Base-by-base conservation (phyloP, 305 asterid genomes). In the Coffea humblotiana region DNA sequence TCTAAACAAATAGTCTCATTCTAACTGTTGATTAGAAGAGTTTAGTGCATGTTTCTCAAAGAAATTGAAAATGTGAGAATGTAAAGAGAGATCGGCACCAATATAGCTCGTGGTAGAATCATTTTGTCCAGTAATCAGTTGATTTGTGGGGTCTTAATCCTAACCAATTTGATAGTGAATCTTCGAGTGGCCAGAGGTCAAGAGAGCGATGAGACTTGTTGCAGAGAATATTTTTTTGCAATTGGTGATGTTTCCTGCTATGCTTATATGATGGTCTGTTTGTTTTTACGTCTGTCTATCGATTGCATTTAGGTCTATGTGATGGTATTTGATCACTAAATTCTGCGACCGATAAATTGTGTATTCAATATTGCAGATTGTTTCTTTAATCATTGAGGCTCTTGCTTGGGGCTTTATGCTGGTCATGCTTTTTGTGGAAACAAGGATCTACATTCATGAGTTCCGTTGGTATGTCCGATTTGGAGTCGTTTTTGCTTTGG, bases 391-490 rank as follows among this genome's bases (percentile, higher is more conserved):
- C 81, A 84, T 94, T 77, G 92, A 94, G 91, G 90, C 94, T 78
- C 88, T 91, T 80, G 81, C 96, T 43, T 96, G 99, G 99, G 86
- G 88, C 88, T 87, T 90, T 51, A 80, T 96, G 86, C 88, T 94
- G 86, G 90, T 90, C 83, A 87, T 94, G 97, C 87, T 82, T 88
- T 87, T 78, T 74, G 73, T 90, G 49, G 99, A 96, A 85, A 94
- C 93, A 15, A 91, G 75, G 83, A 85, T 92, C 75, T 96, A 94
- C 87, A 82, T 94, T 78, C 80, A 88, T 58, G 98, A 96, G 83
- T 81, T 88, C 6, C 92, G 99, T 52, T 96, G 99, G 99, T 83
- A 88, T 82, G 93, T 94, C 80, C 90, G 98, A 85, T 94, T 89
- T 78, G 99, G 90, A 61, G 87, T 96, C 81, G 60, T 94, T 65